Evolutionary conservation across 2,329 filamentous ascomycete genomes (phyloP), one percentile per base, ranked within the genome.

Genomic region (Calycina herbarum): DNA sequence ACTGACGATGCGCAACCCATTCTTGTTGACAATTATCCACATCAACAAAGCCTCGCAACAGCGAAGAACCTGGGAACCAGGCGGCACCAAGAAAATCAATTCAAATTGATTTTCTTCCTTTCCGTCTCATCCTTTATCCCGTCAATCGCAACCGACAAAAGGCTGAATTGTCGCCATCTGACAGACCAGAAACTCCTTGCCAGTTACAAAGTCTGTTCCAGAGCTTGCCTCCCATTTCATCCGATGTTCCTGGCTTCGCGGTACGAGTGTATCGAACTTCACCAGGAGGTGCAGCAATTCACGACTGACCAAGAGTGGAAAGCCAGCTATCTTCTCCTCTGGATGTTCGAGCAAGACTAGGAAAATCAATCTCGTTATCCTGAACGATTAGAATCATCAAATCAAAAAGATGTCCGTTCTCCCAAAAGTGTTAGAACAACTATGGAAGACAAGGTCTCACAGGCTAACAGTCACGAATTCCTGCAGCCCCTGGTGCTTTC

Each of bases 181-280:
- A 54, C 48, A 54, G 48, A 54, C 48, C 48, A 27, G 48, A 24
- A 24, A 24, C 20, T 54, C 48, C 48, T 54, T 54, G 48, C 48
- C 20, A 54, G n/a, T 54, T 54, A 24, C 48, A 54, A 24, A 54
- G 20, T 27, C 48, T 24, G 20, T 54, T 54, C 48, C 48, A 54
- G 48, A 27, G 20, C 45, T 51, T 48, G 10, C 45, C n/a, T 11
- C 10, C 20, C 11, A 48, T 48, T 54, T 13, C 20, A 54, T 27
- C 48, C 20, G 10, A 48, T 20, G 13, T 45, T 54, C 24, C n/a
- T 27, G 20, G 1, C 10, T 17, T 40, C 13, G 17, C 38, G 38
- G 38, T 4, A 40, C 38, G 38, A 40, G 38, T 11, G 10, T 40
- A 13, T 40, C 13, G 38, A 40, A 40, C 5, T 33, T 29, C 27